Base-by-base conservation (phyloP, 805 yeast genomes). In the Sungouiella blattae region DNA sequence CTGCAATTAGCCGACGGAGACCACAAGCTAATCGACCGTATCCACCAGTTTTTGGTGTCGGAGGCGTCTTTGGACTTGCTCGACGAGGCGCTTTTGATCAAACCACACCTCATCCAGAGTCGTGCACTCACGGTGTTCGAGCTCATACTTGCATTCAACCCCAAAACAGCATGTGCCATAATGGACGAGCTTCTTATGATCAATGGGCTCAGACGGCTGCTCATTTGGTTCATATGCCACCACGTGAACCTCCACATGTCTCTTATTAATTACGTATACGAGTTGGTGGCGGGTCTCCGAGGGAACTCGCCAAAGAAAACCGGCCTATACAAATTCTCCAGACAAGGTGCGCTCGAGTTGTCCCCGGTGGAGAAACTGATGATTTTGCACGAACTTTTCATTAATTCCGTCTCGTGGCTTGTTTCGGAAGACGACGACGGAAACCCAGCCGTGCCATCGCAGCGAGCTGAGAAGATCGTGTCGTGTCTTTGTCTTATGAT, bases 101-200 rank as follows among this genome's bases (percentile, higher is more conserved):
- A 55, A 38, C 50, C 56, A 31, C 46, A 56, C 7, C 44, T 65
- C 12, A 52, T 58, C 7, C 64, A 68, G 6, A 53, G 60, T 3
- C 52, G 48, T 21, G 47, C 49, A n/a, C 49, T 59, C 18, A 63
- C 65, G 14, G 62, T 64, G 2, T 78, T 81, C 52, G 82, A 77
- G 42, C 62, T 70, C 26, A 61, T 79, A 38, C 48, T 81, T 13
- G 66, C 65, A 16, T 58, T 62, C 36, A 79, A 81, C 50, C 76
- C 77, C 4, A 61, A 67, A 8, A 58, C 78, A 3, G 72, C 80
- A 0, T 73, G 77, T 52, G 62, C 72, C 12, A 61, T 82, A 34
- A 61, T 82, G 52, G 88, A 82, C 55, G 91, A 84, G 56, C 60
- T 84, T 67, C 61, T 83, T 35, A 81, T 83, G 86, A 74, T 79